phyloP scores from a whole-genome alignment of 768 basidiomycete species.

The Lentinula sp. region DNA sequence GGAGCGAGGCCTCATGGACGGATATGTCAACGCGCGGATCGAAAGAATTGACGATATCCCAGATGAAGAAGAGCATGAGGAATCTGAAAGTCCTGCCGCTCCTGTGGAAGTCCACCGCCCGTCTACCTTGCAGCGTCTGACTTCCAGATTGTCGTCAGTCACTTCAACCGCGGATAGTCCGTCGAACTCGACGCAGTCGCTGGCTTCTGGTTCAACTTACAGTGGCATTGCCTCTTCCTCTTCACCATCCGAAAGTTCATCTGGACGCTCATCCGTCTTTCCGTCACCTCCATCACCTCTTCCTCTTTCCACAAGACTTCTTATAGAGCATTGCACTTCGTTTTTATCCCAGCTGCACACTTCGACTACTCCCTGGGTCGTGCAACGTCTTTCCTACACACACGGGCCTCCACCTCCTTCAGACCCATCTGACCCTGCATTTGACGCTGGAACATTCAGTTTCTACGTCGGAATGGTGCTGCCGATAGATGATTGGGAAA shows the following conservation, averaged over 20 bases:
- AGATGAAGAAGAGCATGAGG: slow-evolving; percentile 30
- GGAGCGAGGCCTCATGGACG: slow-evolving; percentile 80
- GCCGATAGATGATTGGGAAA: slow-evolving; percentile 88
- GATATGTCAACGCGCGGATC: slow-evolving; percentile 82
- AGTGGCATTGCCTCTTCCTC: background rate
- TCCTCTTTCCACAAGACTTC: slow-evolving; percentile 9
- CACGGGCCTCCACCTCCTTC: slow-evolving; percentile 62
- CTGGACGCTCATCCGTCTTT: background rate
- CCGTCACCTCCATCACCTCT: slow-evolving; percentile 18
- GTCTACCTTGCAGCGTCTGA: background rate
- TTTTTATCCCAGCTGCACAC: slow-evolving; percentile 57
- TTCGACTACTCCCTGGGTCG: slow-evolving; percentile 89
- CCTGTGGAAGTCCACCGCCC: background rate
- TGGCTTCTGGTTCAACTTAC: background rate
- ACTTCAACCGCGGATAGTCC: background rate
- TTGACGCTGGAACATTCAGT: slow-evolving; percentile 63
- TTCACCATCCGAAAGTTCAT: background rate
- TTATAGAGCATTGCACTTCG: slow-evolving; percentile 49
- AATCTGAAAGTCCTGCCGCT: background rate
- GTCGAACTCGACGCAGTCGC: background rate
- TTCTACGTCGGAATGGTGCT: slow-evolving; percentile 91
- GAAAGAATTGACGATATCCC: slow-evolving; percentile 47
- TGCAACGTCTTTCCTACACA: slow-evolving; percentile 75
- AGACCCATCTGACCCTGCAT: slow-evolving; percentile 5
- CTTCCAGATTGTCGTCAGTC: background rate